phyloP scores from a whole-genome alignment of 345 rosid genomes.

The Heritiera fomes region DNA sequence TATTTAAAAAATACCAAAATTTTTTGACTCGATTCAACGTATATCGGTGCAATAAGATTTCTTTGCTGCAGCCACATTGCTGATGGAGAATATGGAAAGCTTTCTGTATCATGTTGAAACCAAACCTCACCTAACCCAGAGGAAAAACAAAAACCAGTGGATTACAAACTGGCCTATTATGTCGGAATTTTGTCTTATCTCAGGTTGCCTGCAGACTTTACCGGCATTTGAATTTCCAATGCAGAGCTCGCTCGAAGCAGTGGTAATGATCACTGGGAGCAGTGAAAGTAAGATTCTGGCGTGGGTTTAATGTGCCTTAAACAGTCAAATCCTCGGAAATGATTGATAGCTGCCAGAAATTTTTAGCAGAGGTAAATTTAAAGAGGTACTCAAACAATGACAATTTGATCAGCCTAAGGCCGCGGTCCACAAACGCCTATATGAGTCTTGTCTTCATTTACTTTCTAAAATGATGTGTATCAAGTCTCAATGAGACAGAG shows the following conservation, averaged over 20 bases:
- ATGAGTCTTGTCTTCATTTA: neutral
- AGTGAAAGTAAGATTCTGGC: neutral
- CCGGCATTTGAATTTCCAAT: neutral
- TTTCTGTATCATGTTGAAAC: slow-evolving; percentile 8
- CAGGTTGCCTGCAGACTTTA: neutral
- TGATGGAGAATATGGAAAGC: neutral
- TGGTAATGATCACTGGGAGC: neutral
- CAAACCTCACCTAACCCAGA: neutral
- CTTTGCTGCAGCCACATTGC: neutral
- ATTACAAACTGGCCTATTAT: neutral
- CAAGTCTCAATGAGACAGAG: neutral
- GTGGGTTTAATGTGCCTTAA: neutral
- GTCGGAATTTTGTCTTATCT: neutral
- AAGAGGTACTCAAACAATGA: neutral
- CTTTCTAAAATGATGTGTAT: neutral
- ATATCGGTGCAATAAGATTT: too few relatives aligned
- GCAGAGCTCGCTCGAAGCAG: too few relatives aligned
- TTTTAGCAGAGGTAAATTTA: neutral
- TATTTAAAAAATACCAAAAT: too few relatives aligned
- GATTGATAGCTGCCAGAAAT: neutral
- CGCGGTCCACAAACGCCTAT: neutral
- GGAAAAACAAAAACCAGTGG: too few relatives aligned
- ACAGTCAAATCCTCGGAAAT: neutral
- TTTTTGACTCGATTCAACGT: too few relatives aligned
- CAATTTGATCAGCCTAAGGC: neutral